A percentile compares a stretch with the other conserved stretches of the same genome.
Evolutionary conservation across 768 basidiomycete genomes (phyloP).

Genomic region (Termitomyces sp.): DNA sequence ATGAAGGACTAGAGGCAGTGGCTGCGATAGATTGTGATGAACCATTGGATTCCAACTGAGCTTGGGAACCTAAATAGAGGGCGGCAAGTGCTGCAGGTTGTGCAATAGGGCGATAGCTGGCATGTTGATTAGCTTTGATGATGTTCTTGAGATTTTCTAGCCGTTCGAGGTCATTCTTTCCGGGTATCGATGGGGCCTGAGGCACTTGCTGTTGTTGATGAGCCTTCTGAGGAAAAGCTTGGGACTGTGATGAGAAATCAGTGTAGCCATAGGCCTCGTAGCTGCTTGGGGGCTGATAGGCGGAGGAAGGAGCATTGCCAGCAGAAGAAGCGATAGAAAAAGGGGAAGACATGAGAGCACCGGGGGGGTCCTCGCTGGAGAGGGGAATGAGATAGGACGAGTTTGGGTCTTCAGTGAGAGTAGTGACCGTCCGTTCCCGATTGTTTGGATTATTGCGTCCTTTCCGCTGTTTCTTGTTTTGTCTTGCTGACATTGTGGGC

Average conservation of each 20-base stretch:
- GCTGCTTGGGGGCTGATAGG: slow-evolving; percentile 28
- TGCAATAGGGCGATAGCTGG: slow-evolving; percentile 61
- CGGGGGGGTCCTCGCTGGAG: slow-evolving; percentile 44
- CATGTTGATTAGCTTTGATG: slow-evolving; percentile 70
- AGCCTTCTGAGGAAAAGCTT: not conserved
- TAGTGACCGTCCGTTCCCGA: slow-evolving; percentile 65
- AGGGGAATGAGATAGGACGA: slow-evolving; percentile 47
- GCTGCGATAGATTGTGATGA: slow-evolving; percentile 29
- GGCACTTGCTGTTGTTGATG: slow-evolving; percentile 19
- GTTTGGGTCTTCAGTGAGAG: slow-evolving; percentile 55
- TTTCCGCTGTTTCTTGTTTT: slow-evolving; percentile 57
- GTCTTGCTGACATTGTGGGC: slow-evolving; percentile 48
- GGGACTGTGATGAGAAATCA: not conserved
- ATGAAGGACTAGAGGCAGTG: slow-evolving; percentile 15
- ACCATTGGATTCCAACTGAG: slow-evolving; percentile 18
- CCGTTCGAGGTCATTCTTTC: slow-evolving; percentile 64
- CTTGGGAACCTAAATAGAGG: slow-evolving; percentile 49
- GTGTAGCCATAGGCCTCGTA: slow-evolving; percentile 31
- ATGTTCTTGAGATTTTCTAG: slow-evolving; percentile 69
- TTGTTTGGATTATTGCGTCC: slow-evolving; percentile 40
- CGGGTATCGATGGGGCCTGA: slow-evolving; percentile 23
- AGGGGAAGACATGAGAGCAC: slow-evolving; percentile 29
- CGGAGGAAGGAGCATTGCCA: slow-evolving; percentile 17
- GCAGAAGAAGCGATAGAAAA: slow-evolving; percentile 30
- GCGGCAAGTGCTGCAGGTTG: slow-evolving; percentile 59